These are phyloP conservation scores for Galeopsis tetrahit DNA, from an alignment of 257 asterid species.

Conservation along the genomic window DNA sequence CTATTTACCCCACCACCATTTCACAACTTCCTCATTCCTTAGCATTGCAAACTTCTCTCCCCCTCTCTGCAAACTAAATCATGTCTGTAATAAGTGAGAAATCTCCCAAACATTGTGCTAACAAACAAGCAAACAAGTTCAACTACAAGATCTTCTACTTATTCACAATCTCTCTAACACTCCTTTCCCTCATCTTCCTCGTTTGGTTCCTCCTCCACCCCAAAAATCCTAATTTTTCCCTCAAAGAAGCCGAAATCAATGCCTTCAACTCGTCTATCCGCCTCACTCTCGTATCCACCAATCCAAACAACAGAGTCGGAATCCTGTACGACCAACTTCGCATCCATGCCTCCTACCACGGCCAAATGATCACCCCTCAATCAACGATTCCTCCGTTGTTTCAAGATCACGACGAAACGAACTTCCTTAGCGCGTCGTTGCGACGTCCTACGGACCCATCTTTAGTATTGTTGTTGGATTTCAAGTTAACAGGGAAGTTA, in stretches of 20 bases:
- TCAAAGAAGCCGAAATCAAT: constrained; percentile 54
- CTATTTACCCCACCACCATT: constrained; percentile 37
- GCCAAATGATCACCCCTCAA: constrained; percentile 47
- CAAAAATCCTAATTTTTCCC: constrained; percentile 55
- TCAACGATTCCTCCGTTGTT: constrained; percentile 58
- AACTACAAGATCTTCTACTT: constrained; percentile 48
- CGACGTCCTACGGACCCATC: constrained; percentile 32
- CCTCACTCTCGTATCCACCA: constrained; percentile 55
- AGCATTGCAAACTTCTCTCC: constrained; percentile 14
- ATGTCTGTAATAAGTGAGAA: constrained; percentile 63
- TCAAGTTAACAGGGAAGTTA: constrained; percentile 52
- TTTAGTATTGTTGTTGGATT: constrained; percentile 4
- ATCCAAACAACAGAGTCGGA: constrained; percentile 68
- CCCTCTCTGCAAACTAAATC: constrained; percentile 18
- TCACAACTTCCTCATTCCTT: constrained; percentile 29
- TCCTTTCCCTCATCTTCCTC: constrained; percentile 57
- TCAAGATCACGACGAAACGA: constrained; percentile 57
- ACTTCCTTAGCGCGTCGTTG: constrained; percentile 51
- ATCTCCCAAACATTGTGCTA: constrained; percentile 80
- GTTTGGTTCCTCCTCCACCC: constrained; percentile 66
- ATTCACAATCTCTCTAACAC: constrained; percentile 49
- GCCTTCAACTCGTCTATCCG: constrained; percentile 59
- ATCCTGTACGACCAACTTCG: constrained; percentile 61
- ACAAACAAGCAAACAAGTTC: constrained; percentile 43
- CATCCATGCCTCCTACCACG: constrained; percentile 52